Evolutionary conservation across 139 green algal genomes (phyloP), one percentile per base, ranked within the genome.

Genomic region (Chlamydomonas applanata): DNA sequence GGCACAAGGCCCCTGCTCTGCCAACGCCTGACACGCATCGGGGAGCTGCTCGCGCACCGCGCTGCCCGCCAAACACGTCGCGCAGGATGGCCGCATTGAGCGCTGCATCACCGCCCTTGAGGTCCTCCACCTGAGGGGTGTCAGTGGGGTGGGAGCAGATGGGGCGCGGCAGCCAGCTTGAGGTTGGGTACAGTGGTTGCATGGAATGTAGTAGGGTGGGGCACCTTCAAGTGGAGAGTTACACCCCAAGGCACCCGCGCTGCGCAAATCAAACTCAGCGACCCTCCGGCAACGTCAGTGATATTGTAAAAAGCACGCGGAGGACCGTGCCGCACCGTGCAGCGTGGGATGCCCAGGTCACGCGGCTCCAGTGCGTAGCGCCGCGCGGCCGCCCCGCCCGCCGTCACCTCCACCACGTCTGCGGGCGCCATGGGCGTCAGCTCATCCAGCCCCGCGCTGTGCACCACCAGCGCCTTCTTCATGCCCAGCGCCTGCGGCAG

Each of bases 381-480:
- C 79, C 27, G 54, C 22, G 74, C 25, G 36, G 2, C 73, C 61
- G 49, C 67, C 71, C 7, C 69, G 14, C 79, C 72, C 3, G 70
- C 75, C 25, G 81, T 85, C 17, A 97, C 87, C 81, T 99, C 95
- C 77, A 98, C 80, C 54, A 99, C 88, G 54, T 96, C 86, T 2
- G 94, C 94, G n/a, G 87, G 87, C 0, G 89, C 94, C 88, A 98
- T 93, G 61, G 96, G 96, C 1, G 96, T 99, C 27, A 99, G 88
- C 92, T 99, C 96, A 81, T 99, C 96, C 74, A 99, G 83, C 1
- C 95, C 95, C 75, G 88, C 86, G 29, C 84, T 93, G 89, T 99
- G 94, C 54, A 99, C 96, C 66, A 99, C 93, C 70, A 99, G 86
- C 44, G 95, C 92, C 72, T 94, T 71, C 45, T 65, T 74, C 35